phyloP scores from a whole-genome alignment of 495 filamentous ascomycete species.

The Physcia stellaris region DNA sequence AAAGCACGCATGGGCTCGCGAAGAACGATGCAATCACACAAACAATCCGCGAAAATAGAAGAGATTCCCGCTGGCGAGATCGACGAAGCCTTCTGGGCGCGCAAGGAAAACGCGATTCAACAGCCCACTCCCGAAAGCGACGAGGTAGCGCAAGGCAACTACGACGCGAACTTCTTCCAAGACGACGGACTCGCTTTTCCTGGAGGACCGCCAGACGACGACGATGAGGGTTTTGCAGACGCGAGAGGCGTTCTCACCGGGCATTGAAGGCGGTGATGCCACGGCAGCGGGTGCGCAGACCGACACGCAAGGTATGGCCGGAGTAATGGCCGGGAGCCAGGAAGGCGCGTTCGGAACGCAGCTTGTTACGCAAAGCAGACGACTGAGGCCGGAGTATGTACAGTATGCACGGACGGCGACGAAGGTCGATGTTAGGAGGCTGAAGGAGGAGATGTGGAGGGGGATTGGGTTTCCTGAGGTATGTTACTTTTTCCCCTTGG shows the following conservation, averaged over 20 bases:
- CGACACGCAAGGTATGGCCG: slow-evolving; percentile 23
- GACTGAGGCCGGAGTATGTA: slow-evolving; percentile 84
- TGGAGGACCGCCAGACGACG: slow-evolving; percentile 51
- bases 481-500: slow-evolving; percentile 8
- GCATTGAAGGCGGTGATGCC: slow-evolving; percentile 36
- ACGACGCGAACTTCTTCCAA: slow-evolving; percentile 98
- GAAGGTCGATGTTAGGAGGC: slow-evolving; percentile 91
- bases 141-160: slow-evolving; percentile 48
- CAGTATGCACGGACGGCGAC: slow-evolving; percentile 93
- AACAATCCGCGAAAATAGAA: slow-evolving; percentile 21
- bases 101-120: slow-evolving; percentile 45
- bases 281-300: slow-evolving; percentile 24
- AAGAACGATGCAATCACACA: slow-evolving; percentile 18
- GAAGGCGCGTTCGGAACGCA: slow-evolving; percentile 76
- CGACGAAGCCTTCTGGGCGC: slow-evolving; percentile 94
- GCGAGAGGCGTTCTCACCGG: slow-evolving; percentile 81
- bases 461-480: slow-evolving; percentile 56
- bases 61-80: slow-evolving; percentile 58
- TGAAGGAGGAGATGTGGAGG: slow-evolving; percentile 95
- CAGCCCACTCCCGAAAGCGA: slow-evolving; percentile 38
- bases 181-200: slow-evolving; percentile 77
- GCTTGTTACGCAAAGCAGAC: slow-evolving; percentile 72
- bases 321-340: slow-evolving; percentile 22
- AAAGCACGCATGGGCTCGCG: slow-evolving; percentile 61
- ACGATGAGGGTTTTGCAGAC: slow-evolving; percentile 87